Evolutionary conservation across 2,329 filamentous ascomycete species (phyloP), one percentile per base, ranked within the genome.

Genomic region (Harringtonia aguacate): DNA sequence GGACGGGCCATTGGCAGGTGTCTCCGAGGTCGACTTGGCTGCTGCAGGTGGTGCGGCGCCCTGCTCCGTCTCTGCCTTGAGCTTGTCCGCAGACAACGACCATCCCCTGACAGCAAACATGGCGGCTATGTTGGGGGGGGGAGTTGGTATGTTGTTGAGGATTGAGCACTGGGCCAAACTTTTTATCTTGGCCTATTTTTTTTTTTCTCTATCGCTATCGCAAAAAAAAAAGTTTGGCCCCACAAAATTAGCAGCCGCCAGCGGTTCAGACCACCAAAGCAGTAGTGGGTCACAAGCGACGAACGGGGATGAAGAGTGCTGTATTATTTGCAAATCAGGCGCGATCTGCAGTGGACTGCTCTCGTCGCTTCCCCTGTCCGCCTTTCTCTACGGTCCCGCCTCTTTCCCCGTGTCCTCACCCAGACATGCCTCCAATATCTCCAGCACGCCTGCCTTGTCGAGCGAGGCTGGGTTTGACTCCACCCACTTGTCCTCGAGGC

Each of bases 91-190:
- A 45, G 86, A 78, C 30, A 95, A 72, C 33, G 86, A 86, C 89
- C 90, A 95, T 53, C 92, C 92, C 56, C 86, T 85, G 27, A 97
- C 89, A 10, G 88, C 82, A 62, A 97, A 97, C 90, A 97, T 90
- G 13, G 15, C 15, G 30, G 17, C n/a, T 18, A 3, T 13, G 5
- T 34, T 30, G 28, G n/a, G n/a, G n/a, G n/a, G n/a, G n/a, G n/a
- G n/a, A n/a, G n/a, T 36, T 41, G 21, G 39, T 24, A 18, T 5
- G 31, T 35, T 20, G n/a, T n/a, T n/a, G n/a, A n/a, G n/a, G n/a
- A n/a, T n/a, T n/a, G n/a, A n/a, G n/a, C n/a, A n/a, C n/a, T n/a
- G n/a, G n/a, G n/a, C 10, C 6, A 27, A 27, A 27, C 24, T 27
- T 27, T 27, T 27, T 10, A 10, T 27, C 24, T 27, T 10, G 24